Conservation (phyloP, 2,329 filamentous ascomycete species). For the Aspergillus proliferans region DNA sequence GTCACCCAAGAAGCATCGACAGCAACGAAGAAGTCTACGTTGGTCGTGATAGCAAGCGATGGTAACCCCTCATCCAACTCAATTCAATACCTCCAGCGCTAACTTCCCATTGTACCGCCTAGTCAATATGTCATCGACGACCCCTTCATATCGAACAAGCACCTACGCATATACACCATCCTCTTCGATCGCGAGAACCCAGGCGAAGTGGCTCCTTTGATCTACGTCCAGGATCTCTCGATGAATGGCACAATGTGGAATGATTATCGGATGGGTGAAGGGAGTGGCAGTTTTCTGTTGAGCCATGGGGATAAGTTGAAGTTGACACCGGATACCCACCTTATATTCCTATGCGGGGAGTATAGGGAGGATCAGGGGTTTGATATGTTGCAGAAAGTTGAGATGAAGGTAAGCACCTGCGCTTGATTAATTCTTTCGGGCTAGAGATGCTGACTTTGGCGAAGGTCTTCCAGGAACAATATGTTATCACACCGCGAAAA, state of each 20-base stretch:
- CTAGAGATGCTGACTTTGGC: background rate
- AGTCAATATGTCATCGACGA: conserved; percentile 33
- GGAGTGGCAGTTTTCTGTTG: conserved; percentile 30
- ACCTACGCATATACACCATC: conserved; percentile 40
- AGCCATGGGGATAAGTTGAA: conserved; percentile 33
- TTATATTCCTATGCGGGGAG: conserved; percentile 15
- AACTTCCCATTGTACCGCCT: conserved; percentile 1
- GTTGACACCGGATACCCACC: conserved; percentile 17
- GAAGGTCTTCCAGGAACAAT: conserved; percentile 29
- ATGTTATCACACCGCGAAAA: conserved; percentile 33
- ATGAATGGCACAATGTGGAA: conserved; percentile 38
- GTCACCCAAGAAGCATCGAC: conserved; percentile 17
- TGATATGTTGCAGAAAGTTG: conserved; percentile 22
- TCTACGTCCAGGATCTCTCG: conserved; percentile 41
- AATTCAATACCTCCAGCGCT: conserved; percentile 1
- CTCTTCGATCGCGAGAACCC: conserved; percentile 35
- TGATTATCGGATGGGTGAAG: conserved; percentile 26
- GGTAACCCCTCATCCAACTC: conserved; percentile 16
- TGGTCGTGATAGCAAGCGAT: conserved; percentile 28
- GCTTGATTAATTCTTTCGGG: background rate
- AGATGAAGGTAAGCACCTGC: conserved; percentile 27
- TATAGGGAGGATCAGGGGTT: conserved; percentile 10
- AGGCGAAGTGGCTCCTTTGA: conserved; percentile 31
- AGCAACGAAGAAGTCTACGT: conserved; percentile 29
- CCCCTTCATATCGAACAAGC: conserved; percentile 33